Base-by-base conservation (phyloP, 2,329 filamentous ascomycete genomes). In the Fusarium compactum region DNA sequence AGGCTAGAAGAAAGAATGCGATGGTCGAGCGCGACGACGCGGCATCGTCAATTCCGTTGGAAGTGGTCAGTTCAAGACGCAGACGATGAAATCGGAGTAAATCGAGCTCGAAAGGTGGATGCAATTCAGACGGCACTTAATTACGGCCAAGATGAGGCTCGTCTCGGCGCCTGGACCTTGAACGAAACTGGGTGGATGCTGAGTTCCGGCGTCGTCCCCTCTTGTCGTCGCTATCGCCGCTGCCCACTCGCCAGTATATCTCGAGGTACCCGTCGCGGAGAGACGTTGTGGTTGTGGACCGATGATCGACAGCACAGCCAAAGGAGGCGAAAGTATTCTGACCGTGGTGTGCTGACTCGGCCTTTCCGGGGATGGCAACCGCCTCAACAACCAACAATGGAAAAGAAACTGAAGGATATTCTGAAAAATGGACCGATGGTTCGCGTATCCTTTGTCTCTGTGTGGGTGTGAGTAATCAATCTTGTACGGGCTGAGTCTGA, bases 1-100 rank as follows among this genome's bases (percentile, higher is more conserved):
- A 73, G 72, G 66, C 65, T 76, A 74, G 53, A 65, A 67, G 50
- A 63, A 62, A 67, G 59, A 60, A 64, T 57, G 50, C 48, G 59
- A 67, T 50, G 65, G 61, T 53, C 55, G 61, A 70, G 59, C 62
- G 46, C 61, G 67, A 53, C 66, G 74, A 74, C 72, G 63, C 74
- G 70, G 74, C 74, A 76, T 76, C 61, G 72, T 76, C 65, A 40
- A 43, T 65, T 68, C 67, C 53, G 71, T 71, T 56, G 30, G 56
- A 61, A 41, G 30, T 32, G 50, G 32, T 38, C 24, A 63, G 43
- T 69, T 40, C 40, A 58, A 57, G 51, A 59, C 43, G 45, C 51
- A 62, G 52, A 62, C 57, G 57, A 58, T 22, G n/a, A 29, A 45
- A 29, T 25, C 34, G 41, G 11, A 64, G 44, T 25, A 46, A 50